Base-by-base conservation (phyloP, 371 early-diverging fungal genomes). In the Lichtheimia hyalospora region DNA sequence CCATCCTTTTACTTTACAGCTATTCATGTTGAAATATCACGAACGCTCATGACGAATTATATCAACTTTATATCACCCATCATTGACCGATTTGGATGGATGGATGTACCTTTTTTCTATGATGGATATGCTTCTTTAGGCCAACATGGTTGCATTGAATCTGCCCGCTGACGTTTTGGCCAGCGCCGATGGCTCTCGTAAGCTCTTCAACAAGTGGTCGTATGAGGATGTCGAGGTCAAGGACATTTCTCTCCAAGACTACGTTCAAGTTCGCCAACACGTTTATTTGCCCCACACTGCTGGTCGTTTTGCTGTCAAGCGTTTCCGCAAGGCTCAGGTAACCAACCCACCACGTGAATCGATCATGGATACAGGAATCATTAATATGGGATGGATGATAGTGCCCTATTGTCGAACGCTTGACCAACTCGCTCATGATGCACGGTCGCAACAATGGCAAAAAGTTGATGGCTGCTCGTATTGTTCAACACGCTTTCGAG, bases 401-500 rank as follows among this genome's bases (percentile, higher is more conserved):
- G 92, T 98, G 99, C 88, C 99, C 99, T 65, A 92, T 99, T 66
- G 96, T 98, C 64, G 99, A 99, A 89, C 95, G 99, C 83, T 90
- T 99, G 73, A 95, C 96, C 85, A 98, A 97, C 92, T 95, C 97
- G 63, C 87, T 99, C 66, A 99, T 99, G 99, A 99, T 98, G 96
- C 95, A 98, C 89, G 99, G 99, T 70, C 97, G 99, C 80, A 99
- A 99, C 95, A 99, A 96, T 90, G 99, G 99, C 72, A 99, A 99
- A 92, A 99, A 99, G 90, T 85, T 96, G 67, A 92, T 99, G 93
- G 97, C 99, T 73, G 92, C 93, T 67, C 96, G 97, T 74, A 96
- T 98, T 74, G 93, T 99, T 76, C 96, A 97, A 89, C 97, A 99
- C 87, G 96, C 99, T 63, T 99, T 99, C 79, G 96, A 97, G 82